Evolutionary conservation across 2,329 filamentous ascomycete species (phyloP).

Genomic region (Sporothrix globosa): DNA sequence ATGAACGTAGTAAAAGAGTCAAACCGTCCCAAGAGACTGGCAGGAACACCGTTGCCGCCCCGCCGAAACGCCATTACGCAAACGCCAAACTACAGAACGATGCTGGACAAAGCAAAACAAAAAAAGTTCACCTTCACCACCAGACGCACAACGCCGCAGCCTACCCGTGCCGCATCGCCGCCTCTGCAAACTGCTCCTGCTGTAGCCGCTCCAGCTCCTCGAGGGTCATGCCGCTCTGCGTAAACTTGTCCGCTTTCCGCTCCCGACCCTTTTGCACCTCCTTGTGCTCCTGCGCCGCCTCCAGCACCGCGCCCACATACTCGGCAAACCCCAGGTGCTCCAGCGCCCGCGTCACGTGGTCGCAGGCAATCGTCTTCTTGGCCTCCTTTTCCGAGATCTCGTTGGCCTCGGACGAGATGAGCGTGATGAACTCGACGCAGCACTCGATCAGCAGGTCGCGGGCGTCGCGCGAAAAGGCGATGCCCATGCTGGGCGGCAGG

Average conservation of each 20-base stretch:
- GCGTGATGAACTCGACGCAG: conserved; percentile 98
- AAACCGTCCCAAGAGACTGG: not conserved
- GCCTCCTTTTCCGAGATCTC: conserved; percentile 98
- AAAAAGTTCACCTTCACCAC: not conserved
- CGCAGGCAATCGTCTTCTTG: conserved; percentile 98
- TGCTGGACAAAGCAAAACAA: not conserved
- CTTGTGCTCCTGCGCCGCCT: conserved; percentile 88
- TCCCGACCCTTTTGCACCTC: conserved; percentile 91
- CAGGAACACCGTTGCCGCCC: conserved; percentile 1
- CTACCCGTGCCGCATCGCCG: conserved; percentile 70
- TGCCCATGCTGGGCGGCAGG: conserved; percentile 71
- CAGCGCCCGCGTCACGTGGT: conserved; percentile 94
- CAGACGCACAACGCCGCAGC: no score
- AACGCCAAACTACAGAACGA: not conserved
- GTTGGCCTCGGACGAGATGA: conserved; percentile 98
- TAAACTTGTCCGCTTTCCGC: conserved; percentile 96
- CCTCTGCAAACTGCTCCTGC: conserved; percentile 85
- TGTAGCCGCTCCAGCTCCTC: conserved; percentile 89
- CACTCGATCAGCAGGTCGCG: conserved; percentile 96
- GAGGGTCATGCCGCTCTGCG: conserved; percentile 87
- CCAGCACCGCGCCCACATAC: conserved; percentile 84
- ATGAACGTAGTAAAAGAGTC: not conserved
- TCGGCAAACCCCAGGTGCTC: conserved; percentile 90
- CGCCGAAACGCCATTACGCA: not conserved
- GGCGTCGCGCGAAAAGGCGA: conserved; percentile 92